Conservation (phyloP, 495 filamentous ascomycete genomes). For the Tuber melanosporum region DNA sequence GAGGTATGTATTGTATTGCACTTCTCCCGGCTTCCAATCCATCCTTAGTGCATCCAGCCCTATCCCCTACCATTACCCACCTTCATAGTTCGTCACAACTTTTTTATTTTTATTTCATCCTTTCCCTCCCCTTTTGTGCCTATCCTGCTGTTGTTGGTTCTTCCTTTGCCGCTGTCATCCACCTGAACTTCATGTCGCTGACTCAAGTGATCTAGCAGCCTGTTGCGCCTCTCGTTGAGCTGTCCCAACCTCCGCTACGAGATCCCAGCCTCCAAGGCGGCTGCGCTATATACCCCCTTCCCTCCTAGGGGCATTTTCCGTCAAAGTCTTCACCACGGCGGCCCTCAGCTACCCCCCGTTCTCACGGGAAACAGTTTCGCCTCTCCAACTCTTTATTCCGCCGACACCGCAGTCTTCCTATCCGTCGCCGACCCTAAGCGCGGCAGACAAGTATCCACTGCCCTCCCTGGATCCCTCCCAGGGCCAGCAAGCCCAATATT, state of each 20-base stretch:
- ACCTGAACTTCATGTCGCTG: slow-evolving; percentile 30
- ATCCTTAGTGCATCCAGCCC: background rate
- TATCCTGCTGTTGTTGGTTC: slow-evolving; percentile 24
- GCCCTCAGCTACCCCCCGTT: slow-evolving; percentile 41
- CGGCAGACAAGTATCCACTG: slow-evolving; percentile 36
- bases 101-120: slow-evolving; percentile 6
- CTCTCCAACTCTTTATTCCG: slow-evolving; percentile 37
- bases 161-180: slow-evolving; percentile 23
- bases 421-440: slow-evolving; percentile 37
- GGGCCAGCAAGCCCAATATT: slow-evolving; percentile 42
- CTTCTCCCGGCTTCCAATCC: background rate
- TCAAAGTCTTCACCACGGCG: slow-evolving; percentile 38
- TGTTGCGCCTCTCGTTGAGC: slow-evolving; percentile 23
- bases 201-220: slow-evolving; percentile 29
- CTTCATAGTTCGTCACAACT: background rate
- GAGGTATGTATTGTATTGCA: slow-evolving; percentile 3
- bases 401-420: slow-evolving; percentile 38
- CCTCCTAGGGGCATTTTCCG: slow-evolving; percentile 30
- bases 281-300: slow-evolving; percentile 23
- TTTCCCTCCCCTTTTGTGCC: slow-evolving; percentile 15
- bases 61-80: background rate
- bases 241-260: slow-evolving; percentile 30
- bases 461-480: slow-evolving; percentile 42
- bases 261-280: slow-evolving; percentile 19
- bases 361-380: slow-evolving; percentile 37